Evolutionary conservation across 2,329 filamentous ascomycete genomes (phyloP).

Genomic region (Aspergillus ochraceoroseus): DNA sequence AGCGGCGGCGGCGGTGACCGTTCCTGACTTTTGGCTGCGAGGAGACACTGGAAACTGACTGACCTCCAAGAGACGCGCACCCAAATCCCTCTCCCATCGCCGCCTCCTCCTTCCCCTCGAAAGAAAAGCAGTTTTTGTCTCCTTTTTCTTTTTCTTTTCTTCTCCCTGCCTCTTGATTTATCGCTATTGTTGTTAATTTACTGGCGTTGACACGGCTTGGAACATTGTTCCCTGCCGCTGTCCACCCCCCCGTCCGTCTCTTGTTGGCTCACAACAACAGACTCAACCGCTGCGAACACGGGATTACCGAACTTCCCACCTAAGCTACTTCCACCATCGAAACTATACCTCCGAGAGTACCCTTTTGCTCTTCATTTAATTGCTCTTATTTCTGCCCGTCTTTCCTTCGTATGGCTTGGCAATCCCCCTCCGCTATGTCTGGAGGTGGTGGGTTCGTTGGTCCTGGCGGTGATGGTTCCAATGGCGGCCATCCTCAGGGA

Average conservation of each 20-base stretch:
- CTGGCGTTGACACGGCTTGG: conserved; percentile 23
- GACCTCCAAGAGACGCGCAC: conserved; percentile 18
- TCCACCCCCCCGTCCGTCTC: conserved; percentile 15
- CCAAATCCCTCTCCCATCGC: no score
- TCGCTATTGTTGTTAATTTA: conserved; percentile 13
- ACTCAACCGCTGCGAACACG: conserved; percentile 19
- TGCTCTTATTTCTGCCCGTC: conserved; percentile 2
- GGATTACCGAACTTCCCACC: conserved; percentile 11
- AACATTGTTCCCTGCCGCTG: conserved; percentile 24
- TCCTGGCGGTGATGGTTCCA: conserved; percentile 41
- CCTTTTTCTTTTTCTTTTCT: conserved; percentile 6
- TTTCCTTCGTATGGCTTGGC: conserved; percentile 59
- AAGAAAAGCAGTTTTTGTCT: no score
- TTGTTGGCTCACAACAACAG: conserved; percentile 23
- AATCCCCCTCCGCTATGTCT: conserved; percentile 60
- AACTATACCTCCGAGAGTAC: conserved; percentile 5
- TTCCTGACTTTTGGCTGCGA: conserved; percentile 18
- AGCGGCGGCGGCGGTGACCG: conserved; percentile 19
- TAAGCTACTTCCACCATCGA: conserved; percentile 3
- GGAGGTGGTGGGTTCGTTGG: conserved; percentile 52
- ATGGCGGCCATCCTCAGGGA: conserved; percentile 52
- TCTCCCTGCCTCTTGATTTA: conserved; percentile 2
- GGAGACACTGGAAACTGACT: no score
- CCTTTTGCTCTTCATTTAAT: conserved; percentile 5
- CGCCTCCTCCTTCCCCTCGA: no score